Evolutionary conservation across 176 grass and related monocot species (phyloP).

Genomic region (Zoysia japonica): DNA sequence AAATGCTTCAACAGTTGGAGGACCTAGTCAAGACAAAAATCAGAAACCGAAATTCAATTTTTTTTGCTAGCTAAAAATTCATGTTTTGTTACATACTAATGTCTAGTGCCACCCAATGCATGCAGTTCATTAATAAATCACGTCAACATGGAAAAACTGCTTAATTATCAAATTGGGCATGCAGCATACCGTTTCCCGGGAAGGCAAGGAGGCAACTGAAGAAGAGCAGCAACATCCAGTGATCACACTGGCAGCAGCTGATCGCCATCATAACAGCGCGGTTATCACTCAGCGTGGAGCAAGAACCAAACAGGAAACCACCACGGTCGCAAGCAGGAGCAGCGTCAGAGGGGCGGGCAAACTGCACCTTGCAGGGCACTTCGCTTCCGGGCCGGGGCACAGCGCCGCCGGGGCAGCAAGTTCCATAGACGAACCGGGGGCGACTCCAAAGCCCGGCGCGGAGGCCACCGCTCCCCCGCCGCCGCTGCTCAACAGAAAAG

Average conservation of each 20-base stretch:
- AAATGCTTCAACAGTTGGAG: constrained; percentile 48
- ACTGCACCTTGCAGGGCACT: not conserved
- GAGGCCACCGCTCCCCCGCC: constrained; percentile 21
- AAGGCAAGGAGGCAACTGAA: constrained; percentile 56
- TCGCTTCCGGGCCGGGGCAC: constrained; percentile 27
- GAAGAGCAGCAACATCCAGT: constrained; percentile 38
- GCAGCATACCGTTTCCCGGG: constrained; percentile 41
- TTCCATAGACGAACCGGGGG: constrained; percentile 47
- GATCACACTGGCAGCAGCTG: not conserved
- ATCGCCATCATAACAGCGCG: constrained; percentile 6
- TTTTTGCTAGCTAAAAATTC: not conserved
- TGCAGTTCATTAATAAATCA: not conserved
- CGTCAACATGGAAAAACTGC: not conserved
- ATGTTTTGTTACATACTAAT: not conserved
- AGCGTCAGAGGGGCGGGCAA: not conserved
- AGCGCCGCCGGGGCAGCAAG: constrained; percentile 22
- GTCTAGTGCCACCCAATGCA: not conserved
- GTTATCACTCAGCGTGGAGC: not conserved
- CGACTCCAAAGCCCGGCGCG: constrained; percentile 21
- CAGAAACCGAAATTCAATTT: constrained; percentile 14
- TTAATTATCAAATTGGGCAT: constrained; percentile 1
- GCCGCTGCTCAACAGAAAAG: not conserved
- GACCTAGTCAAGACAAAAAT: constrained; percentile 52
- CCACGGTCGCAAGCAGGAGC: not conserved
- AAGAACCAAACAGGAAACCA: constrained; percentile 7